These are phyloP conservation scores for Sporisorium reilianum DNA, from an alignment of 1,284 basidiomycete species.

Conservation along the genomic window DNA sequence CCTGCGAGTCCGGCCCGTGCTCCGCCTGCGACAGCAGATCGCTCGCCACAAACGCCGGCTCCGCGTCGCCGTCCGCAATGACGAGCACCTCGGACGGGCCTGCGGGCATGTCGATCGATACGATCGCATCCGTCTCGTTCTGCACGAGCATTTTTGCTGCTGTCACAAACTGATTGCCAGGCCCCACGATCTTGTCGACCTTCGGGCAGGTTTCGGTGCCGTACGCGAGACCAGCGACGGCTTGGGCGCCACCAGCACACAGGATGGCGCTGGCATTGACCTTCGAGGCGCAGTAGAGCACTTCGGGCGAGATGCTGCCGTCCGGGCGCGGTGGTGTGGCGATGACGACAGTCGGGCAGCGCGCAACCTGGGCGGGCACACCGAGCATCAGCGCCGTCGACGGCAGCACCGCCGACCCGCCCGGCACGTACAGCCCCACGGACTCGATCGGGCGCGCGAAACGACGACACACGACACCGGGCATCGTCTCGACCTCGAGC, in stretches of 20 bases:
- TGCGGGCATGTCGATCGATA: conserved; percentile 99
- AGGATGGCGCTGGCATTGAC: conserved; percentile 70
- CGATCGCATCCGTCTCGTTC: conserved; percentile 96
- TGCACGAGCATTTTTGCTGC: conserved; percentile 99
- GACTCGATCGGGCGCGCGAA: conserved; percentile 93
- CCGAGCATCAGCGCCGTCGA: conserved; percentile 98
- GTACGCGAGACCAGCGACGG: conserved; percentile 96
- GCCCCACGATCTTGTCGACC: conserved; percentile 97
- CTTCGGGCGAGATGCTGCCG: conserved; percentile 66
- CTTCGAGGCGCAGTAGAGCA: conserved; percentile 66
- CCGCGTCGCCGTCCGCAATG: conserved; percentile 87
- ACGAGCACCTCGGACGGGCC: conserved; percentile 78
- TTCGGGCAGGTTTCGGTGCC: conserved; percentile 96
- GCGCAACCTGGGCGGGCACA: conserved; percentile 96
- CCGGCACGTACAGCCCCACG: conserved; percentile 97
- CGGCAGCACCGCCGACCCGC: conserved; percentile 94
- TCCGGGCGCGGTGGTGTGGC: conserved; percentile 87
- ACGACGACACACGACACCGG: conserved; percentile 79
- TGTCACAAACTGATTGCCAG: conserved; percentile 99
- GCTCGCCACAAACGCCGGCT: conserved; percentile 91
- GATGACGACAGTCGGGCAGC: conserved; percentile 90
- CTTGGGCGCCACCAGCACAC: conserved; percentile 88
- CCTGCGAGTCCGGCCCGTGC: conserved; percentile 97
- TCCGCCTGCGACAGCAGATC: conserved; percentile 96
- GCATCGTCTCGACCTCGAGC: conserved; percentile 94